Conservation (phyloP, 495 filamentous ascomycete genomes). For the Penicillium robsamsonii region DNA sequence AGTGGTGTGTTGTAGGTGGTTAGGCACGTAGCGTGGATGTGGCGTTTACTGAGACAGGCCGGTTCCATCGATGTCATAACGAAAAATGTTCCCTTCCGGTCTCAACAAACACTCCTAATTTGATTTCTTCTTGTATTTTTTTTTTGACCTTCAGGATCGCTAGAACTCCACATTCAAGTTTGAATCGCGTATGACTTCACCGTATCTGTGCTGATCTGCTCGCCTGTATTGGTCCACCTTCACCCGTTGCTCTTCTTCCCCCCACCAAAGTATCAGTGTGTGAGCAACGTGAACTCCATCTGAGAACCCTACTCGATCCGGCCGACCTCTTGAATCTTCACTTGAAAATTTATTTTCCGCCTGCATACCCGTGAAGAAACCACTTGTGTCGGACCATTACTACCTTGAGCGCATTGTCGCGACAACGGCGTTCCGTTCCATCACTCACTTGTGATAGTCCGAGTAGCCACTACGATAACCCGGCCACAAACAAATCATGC, state of each 20-base stretch:
- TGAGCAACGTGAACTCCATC: slow-evolving; percentile 2
- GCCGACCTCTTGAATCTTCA: neutral
- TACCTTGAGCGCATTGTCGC: slow-evolving; percentile 16
- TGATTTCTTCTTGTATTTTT: neutral
- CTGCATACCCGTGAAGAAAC: slow-evolving; percentile 5
- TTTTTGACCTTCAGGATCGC: neutral
- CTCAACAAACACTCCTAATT: neutral
- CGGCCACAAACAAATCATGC: slow-evolving; percentile 24
- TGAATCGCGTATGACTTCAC: slow-evolving; percentile 12
- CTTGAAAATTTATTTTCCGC: slow-evolving; percentile 1
- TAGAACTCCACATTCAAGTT: slow-evolving; percentile 3
- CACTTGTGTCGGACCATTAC: slow-evolving; percentile 11
- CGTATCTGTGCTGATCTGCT: slow-evolving; percentile 11
- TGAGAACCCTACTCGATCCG: neutral
- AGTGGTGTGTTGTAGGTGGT: slow-evolving; percentile 6
- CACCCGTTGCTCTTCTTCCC: slow-evolving; percentile 18
- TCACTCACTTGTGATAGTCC: slow-evolving; percentile 19
- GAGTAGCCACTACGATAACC: slow-evolving; percentile 12
- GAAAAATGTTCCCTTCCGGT: slow-evolving; percentile 16
- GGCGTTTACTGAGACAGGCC: slow-evolving; percentile 26
- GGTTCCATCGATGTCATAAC: slow-evolving; percentile 35
- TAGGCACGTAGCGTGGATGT: slow-evolving; percentile 22
- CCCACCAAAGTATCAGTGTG: slow-evolving; percentile 25
- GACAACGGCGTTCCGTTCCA: slow-evolving; percentile 17
- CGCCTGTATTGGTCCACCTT: slow-evolving; percentile 23